Evolutionary conservation across 257 asterid genomes (phyloP).

Genomic region (Nicotiana undulata): DNA sequence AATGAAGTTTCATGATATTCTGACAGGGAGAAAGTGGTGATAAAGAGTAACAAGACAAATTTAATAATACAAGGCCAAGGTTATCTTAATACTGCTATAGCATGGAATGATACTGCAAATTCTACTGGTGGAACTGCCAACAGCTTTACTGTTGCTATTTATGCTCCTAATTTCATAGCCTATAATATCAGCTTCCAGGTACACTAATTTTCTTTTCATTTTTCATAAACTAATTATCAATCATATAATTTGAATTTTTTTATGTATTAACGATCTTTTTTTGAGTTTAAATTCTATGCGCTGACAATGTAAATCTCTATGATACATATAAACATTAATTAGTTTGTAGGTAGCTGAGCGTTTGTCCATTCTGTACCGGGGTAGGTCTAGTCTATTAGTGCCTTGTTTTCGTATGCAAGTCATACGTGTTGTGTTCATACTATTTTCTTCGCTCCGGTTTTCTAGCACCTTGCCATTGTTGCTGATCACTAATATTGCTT

Average conservation of each 20-base stretch:
- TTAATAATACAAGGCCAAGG: conserved; percentile 76
- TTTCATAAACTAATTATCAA: neutral
- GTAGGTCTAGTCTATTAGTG: too few relatives aligned
- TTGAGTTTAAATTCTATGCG: neutral
- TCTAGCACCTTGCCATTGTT: too few relatives aligned
- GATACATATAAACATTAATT: too few relatives aligned
- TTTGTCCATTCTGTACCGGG: too few relatives aligned
- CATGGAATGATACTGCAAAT: conserved; percentile 83
- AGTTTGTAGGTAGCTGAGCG: too few relatives aligned
- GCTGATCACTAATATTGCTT: too few relatives aligned
- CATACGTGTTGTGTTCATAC: too few relatives aligned
- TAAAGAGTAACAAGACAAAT: conserved; percentile 47
- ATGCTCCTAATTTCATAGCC: conserved; percentile 54
- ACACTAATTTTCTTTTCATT: neutral
- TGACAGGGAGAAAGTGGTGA: conserved; percentile 63
- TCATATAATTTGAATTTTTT: neutral
- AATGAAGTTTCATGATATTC: neutral
- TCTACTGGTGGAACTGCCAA: conserved; percentile 62
- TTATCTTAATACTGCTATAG: conserved; percentile 45
- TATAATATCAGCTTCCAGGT: conserved; percentile 83
- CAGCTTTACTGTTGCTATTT: conserved; percentile 49
- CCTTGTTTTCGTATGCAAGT: too few relatives aligned
- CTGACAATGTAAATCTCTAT: too few relatives aligned
- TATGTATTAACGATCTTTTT: neutral
- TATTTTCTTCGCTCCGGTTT: too few relatives aligned